A percentile compares a stretch with the other conserved stretches of the same genome.
Evolutionary conservation across 495 filamentous ascomycete species (phyloP).

Genomic region (Parathielavia appendiculata): DNA sequence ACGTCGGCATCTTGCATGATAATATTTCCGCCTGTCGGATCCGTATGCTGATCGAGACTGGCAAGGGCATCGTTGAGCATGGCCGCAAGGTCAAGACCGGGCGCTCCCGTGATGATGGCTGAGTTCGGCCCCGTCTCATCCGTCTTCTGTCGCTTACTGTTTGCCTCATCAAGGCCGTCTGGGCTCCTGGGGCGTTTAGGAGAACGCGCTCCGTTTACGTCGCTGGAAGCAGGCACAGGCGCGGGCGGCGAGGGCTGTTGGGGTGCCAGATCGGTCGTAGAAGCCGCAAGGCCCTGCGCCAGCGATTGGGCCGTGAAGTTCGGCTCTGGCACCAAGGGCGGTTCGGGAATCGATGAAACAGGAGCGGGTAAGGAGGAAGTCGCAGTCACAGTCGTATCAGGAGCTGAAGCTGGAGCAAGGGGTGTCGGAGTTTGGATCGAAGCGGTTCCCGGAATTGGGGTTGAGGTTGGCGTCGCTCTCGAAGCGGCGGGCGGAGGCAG

Average conservation of each 20-base stretch:
- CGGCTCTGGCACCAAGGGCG: not conserved
- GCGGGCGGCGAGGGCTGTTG: not conserved
- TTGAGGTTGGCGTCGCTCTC: not conserved
- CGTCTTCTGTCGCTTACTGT: slow-evolving; percentile 35
- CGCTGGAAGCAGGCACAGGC: not conserved
- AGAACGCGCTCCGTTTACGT: not conserved
- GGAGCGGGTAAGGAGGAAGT: not conserved
- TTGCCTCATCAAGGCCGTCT: slow-evolving; percentile 23
- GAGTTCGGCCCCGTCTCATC: slow-evolving; percentile 19
- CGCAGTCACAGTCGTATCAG: not conserved
- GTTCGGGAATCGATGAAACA: not conserved
- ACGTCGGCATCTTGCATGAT: slow-evolving; percentile 26
- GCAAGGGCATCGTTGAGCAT: slow-evolving; percentile 30
- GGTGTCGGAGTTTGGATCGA: not conserved
- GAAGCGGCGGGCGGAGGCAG: not conserved
- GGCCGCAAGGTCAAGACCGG: slow-evolving; percentile 22
- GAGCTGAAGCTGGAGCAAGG: not conserved
- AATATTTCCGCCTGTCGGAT: not conserved
- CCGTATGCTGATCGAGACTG: slow-evolving; percentile 18
- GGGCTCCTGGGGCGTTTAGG: slow-evolving; percentile 36
- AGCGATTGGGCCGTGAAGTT: not conserved
- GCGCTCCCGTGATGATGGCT: slow-evolving; percentile 7
- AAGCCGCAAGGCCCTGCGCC: not conserved
- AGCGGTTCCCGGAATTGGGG: not conserved
- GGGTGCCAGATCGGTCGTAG: not conserved